These are phyloP conservation scores for Ustilago sp. DNA, from an alignment of 1,284 basidiomycete genomes.

Conservation along the genomic window DNA sequence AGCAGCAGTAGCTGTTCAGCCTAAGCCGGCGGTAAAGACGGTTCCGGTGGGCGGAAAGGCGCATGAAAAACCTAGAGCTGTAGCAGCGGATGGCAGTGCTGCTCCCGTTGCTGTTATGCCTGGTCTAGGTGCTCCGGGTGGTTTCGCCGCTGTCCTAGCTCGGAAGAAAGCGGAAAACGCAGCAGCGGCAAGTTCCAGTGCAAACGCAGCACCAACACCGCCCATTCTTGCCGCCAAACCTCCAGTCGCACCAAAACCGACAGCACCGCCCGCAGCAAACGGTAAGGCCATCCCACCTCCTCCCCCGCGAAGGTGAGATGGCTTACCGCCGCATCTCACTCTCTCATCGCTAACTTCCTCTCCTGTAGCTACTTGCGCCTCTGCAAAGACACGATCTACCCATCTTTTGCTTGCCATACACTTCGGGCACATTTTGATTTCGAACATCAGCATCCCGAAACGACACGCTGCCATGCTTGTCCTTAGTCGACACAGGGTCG, in stretches of 20 bases:
- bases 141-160: conserved; percentile 70
- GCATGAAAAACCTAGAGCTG: conserved; percentile 46
- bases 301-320: conserved; percentile 37
- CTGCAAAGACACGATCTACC: too few species aligned
- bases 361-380: too few species aligned
- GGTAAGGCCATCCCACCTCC: conserved; percentile 53
- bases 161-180: conserved; percentile 69
- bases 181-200: conserved; percentile 37
- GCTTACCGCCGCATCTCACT: too few species aligned
- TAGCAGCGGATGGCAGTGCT: conserved; percentile 65
- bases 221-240: conserved; percentile 35
- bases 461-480: too few species aligned
- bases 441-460: too few species aligned
- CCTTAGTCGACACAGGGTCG: too few species aligned
- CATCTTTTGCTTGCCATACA: too few species aligned
- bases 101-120: conserved; percentile 71
- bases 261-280: conserved; percentile 25
- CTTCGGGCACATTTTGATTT: too few species aligned
- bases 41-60: conserved; percentile 70
- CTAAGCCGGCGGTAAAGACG: conserved; percentile 70
- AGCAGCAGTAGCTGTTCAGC: conserved; percentile 66
- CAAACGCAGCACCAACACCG: conserved; percentile 20
- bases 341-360: too few species aligned
- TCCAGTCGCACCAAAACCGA: conserved; percentile 50
- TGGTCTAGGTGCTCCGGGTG: conserved; percentile 70